Conservation (phyloP, 768 basidiomycete species). For the Boletales sp. region DNA sequence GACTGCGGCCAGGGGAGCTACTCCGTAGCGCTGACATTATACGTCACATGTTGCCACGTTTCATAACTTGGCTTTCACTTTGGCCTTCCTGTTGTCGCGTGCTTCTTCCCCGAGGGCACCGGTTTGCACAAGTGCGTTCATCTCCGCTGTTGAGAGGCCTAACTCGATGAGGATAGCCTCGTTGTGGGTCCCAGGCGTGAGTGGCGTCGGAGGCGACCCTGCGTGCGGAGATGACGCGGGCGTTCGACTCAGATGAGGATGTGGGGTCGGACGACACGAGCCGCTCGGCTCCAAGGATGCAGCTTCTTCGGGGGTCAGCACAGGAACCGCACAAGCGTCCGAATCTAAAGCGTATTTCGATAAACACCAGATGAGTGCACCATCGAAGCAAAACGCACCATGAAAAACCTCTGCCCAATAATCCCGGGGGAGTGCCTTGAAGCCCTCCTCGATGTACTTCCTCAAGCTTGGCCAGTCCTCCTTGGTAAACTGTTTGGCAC, state of each 20-base stretch:
- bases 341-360: slow-evolving; percentile 41
- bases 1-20: too few relatives aligned
- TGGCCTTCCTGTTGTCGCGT: slow-evolving; percentile 14
- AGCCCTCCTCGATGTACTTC: slow-evolving; percentile 61
- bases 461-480: slow-evolving; percentile 56
- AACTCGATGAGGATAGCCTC: slow-evolving; percentile 49
- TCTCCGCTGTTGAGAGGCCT: slow-evolving; percentile 43
- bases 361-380: neutral
- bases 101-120: slow-evolving; percentile 46
- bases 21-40: too few relatives aligned
- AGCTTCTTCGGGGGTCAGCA: slow-evolving; percentile 63
- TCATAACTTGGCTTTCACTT: slow-evolving; percentile 25
- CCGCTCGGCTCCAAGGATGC: slow-evolving; percentile 37
- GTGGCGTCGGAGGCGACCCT: slow-evolving; percentile 11
- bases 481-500: slow-evolving; percentile 41
- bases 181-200: slow-evolving; percentile 53
- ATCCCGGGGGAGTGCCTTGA: slow-evolving; percentile 55
- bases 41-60: neutral
- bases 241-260: slow-evolving; percentile 43
- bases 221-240: slow-evolving; percentile 19
- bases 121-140: slow-evolving; percentile 36
- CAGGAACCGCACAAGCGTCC: slow-evolving; percentile 70
- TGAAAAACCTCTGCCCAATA: slow-evolving; percentile 69
- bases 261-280: slow-evolving; percentile 44
- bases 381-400: slow-evolving; percentile 34